A percentile compares a stretch with the other conserved stretches of the same genome.
Conservation (phyloP, 169 alveolate species). For the Plasmodium relictum region DNA sequence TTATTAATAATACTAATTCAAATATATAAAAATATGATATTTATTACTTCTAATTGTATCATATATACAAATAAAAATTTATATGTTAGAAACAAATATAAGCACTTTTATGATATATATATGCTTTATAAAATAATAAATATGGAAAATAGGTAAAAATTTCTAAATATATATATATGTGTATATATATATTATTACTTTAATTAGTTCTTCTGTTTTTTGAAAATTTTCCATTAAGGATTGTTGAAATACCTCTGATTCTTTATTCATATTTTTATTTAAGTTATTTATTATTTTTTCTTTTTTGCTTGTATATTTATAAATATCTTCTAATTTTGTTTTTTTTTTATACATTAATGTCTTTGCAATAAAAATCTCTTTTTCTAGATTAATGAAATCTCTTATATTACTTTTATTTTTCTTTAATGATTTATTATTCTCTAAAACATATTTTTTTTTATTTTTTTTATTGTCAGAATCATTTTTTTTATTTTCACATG, state of each 20-base stretch:
- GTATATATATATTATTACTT: constrained; percentile 14
- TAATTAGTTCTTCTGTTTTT: constrained; percentile 61
- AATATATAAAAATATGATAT: too few species aligned
- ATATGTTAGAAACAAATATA: too few species aligned
- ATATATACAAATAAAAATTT: too few species aligned
- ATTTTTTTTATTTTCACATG: neutral
- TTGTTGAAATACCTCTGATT: constrained; percentile 26
- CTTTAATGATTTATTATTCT: neutral
- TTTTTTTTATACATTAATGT: constrained; percentile 62
- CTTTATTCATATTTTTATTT: constrained; percentile 41
- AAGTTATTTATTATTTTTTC: constrained; percentile 42
- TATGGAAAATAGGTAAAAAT: neutral
- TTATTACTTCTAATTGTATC: neutral
- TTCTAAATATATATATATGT: neutral
- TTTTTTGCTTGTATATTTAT: constrained; percentile 37
- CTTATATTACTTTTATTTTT: constrained; percentile 51
- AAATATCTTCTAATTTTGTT: constrained; percentile 33
- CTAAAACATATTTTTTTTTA: neutral
- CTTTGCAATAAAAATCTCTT: constrained; percentile 49
- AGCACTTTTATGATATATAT: too few species aligned
- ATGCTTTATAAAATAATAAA: neutral
- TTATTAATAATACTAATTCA: too few species aligned
- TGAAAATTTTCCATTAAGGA: constrained; percentile 35
- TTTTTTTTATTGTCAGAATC: neutral
- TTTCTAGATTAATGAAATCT: constrained; percentile 55